Percentiles rank a stretch among this genome's conserved stretches.
phyloP scores from a whole-genome alignment of 495 filamentous ascomycete species.

The Penicillium alfredii region DNA sequence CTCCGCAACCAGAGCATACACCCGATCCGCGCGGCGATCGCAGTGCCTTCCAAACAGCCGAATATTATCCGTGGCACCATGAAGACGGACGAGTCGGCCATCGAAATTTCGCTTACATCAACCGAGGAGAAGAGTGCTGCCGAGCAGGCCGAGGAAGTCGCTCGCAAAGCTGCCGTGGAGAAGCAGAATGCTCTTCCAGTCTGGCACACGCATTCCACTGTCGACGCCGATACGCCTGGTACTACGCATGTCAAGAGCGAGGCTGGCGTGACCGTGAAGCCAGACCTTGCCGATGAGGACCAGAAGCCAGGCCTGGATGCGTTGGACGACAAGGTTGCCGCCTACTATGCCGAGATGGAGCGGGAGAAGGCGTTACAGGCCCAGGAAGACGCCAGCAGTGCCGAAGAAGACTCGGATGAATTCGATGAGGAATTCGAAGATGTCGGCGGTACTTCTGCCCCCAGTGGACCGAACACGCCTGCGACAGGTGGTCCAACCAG shows the following conservation, averaged over 20 bases:
- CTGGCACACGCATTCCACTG: constrained; percentile 86
- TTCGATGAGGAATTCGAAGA: constrained; percentile 48
- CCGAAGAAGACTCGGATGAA: constrained; percentile 44
- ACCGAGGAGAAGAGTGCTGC: constrained; percentile 66
- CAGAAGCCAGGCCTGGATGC: constrained; percentile 43
- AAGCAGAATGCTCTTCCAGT: constrained; percentile 80
- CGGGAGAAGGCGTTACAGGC: constrained; percentile 44
- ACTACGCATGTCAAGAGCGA: constrained; percentile 29
- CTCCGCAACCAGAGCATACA: constrained; percentile 50
- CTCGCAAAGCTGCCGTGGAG: constrained; percentile 66
- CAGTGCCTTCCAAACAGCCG: constrained; percentile 44
- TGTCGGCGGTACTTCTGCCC: constrained; percentile 36
- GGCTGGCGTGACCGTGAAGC: constrained; percentile 32
- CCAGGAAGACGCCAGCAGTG: constrained; percentile 40
- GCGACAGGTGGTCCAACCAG: constrained; percentile 30
- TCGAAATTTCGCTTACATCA: constrained; percentile 74
- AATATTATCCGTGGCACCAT: constrained; percentile 65
- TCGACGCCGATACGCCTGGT: constrained; percentile 37
- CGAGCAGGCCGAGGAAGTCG: constrained; percentile 65
- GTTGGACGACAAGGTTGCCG: constrained; percentile 45
- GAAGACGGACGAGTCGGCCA: constrained; percentile 60
- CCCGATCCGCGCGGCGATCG: constrained; percentile 41
- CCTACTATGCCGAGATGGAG: constrained; percentile 49
- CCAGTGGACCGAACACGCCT: constrained; percentile 35
- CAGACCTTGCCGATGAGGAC: constrained; percentile 50